These are phyloP conservation scores for Gyromitra esculenta DNA, from an alignment of 2,329 filamentous ascomycete species.

Conservation along the genomic window DNA sequence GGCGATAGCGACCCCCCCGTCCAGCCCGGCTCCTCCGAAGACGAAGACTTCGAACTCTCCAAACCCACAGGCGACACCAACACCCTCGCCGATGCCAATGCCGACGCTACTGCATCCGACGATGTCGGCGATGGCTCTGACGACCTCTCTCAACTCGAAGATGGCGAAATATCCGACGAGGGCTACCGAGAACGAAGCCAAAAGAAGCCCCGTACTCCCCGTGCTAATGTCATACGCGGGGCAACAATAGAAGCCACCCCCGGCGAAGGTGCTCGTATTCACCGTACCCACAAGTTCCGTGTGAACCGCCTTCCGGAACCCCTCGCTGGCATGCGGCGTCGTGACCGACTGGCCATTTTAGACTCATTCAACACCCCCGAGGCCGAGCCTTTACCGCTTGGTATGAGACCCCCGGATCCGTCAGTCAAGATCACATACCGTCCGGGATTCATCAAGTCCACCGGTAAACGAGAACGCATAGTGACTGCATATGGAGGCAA, in stretches of 20 bases:
- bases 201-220: not conserved
- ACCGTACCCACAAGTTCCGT: constrained; percentile 45
- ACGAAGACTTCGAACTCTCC: constrained; percentile 22
- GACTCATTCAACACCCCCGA: constrained; percentile 14
- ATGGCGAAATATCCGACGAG: constrained; percentile 29
- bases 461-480: constrained; percentile 52
- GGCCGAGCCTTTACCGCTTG: constrained; percentile 7
- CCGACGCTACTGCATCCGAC: constrained; percentile 8
- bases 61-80: constrained; percentile 7
- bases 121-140: constrained; percentile 4
- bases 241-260: constrained; percentile 16
- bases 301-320: constrained; percentile 19
- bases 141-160: constrained; percentile 24
- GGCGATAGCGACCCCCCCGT: constrained; percentile 1
- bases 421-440: constrained; percentile 53
- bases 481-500: constrained; percentile 51
- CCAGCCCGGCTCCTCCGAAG: constrained; percentile 5
- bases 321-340: constrained; percentile 10
- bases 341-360: constrained; percentile 9
- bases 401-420: constrained; percentile 43
- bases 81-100: constrained; percentile 11
- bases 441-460: constrained; percentile 52
- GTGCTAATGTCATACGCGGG: not conserved
- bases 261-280: constrained; percentile 33
- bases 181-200: constrained; percentile 10